Base-by-base conservation (phyloP, 1,139 yeast species). In the Pichia terricola region DNA sequence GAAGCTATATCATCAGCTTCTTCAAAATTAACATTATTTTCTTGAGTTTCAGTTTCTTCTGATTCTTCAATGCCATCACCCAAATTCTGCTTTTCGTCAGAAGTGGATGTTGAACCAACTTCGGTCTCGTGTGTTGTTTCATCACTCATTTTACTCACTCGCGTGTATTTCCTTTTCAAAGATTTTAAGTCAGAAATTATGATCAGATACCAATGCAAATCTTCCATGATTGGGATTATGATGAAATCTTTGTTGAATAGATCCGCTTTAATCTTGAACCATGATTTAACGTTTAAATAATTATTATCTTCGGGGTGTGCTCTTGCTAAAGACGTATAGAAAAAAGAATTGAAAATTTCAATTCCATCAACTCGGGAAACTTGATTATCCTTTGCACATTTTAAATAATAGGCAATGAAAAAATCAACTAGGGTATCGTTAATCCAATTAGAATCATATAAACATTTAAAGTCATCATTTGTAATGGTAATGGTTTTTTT, bases 161-260 rank as follows among this genome's bases (percentile, higher is more conserved):
- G 22, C 22, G 22, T 16, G 34, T 46, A 44, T 30, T 34, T 40
- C 28, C 40, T 46, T 35, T 52, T 56, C 27, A 73, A 53, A 26
- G 54, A 57, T 0, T 75, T 75, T 30, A 76, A 61, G 45, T 73
- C 70, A 10, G 77, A 68, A 5, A 88, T 74, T 3, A 87, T 72
- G 34, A 87, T 81, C 40, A 89, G 80, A 58, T 81, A 86, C 99
- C 99, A 94, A 64, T 94, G 99, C 35, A 73, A 70, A 42, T 72
- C 70, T 52, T 81, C 86, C 60, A 87, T 87, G 10, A 94, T 79
- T 0, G 99, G 99, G 22, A 94, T 69, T 5, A 89, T 72, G 2
- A 88, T 68, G 54, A 72, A 78, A 40, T 77, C 73, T 55, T 71
- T 79, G 26, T 69, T 67, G 63, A 80, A 76, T 5, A 89, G 59